phyloP scores from a whole-genome alignment of 305 asterid genomes.

The Caryopteris hybrid region DNA sequence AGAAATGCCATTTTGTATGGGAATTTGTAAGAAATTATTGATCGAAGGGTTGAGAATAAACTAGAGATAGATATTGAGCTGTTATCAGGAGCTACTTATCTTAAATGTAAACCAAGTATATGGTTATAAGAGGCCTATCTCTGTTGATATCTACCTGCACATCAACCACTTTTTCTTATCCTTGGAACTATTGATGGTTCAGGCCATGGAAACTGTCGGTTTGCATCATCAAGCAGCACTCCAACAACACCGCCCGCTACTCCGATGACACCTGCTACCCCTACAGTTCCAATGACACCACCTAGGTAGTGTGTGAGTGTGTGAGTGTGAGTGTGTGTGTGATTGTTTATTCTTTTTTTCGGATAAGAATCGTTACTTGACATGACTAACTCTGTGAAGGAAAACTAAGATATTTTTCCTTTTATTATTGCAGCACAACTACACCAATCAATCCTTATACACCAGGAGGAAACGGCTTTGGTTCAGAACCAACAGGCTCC shows the following conservation, averaged over 20 bases:
- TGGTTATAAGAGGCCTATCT: not conserved
- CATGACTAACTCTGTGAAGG: not conserved
- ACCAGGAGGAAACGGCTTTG: slow-evolving; percentile 55
- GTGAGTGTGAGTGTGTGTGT: not conserved
- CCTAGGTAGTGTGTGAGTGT: slow-evolving; percentile 52
- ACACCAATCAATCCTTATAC: slow-evolving; percentile 55
- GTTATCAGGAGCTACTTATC: too few species aligned
- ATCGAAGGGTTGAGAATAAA: too few species aligned
- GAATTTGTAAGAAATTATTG: not conserved
- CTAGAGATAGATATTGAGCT: too few species aligned
- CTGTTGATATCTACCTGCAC: not conserved
- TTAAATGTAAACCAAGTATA: not conserved
- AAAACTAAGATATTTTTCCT: not conserved
- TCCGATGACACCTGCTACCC: slow-evolving; percentile 29
- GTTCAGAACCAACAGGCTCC: slow-evolving; percentile 61
- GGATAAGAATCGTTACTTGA: not conserved
- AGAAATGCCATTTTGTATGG: not conserved
- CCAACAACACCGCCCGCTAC: slow-evolving; percentile 35
- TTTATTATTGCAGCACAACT: slow-evolving; percentile 47
- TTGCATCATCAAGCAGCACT: slow-evolving; percentile 40
- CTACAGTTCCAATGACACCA: slow-evolving; percentile 57
- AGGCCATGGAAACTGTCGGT: slow-evolving; percentile 84
- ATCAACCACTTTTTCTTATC: not conserved
- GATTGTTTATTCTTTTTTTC: too few species aligned
- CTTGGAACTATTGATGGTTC: slow-evolving; percentile 25